Conservation (phyloP, 2,329 filamentous ascomycete genomes). For the Colletotrichum truncatum region DNA sequence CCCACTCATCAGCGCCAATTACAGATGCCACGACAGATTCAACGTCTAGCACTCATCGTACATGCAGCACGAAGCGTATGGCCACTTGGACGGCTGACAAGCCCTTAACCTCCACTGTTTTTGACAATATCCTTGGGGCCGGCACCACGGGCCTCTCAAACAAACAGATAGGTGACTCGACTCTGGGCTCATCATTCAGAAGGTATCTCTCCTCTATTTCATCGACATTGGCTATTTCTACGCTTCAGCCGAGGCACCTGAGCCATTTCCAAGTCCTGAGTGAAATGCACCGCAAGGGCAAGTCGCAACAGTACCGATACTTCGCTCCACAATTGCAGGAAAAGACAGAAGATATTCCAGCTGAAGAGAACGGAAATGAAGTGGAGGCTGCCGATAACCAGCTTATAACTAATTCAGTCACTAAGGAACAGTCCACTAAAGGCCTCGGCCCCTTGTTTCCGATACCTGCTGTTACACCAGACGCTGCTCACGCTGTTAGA, state of each 20-base stretch:
- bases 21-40: background rate
- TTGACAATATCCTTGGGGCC: slow-evolving; percentile 44
- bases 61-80: background rate
- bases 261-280: slow-evolving; percentile 28
- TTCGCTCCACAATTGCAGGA: background rate
- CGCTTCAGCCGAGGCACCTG: slow-evolving; percentile 26
- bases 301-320: slow-evolving; percentile 28
- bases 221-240: slow-evolving; percentile 36
- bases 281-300: slow-evolving; percentile 28
- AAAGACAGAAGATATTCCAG: background rate
- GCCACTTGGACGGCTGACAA: slow-evolving; percentile 42
- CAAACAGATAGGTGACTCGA: slow-evolving; percentile 39
- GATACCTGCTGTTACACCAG: background rate
- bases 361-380: background rate
- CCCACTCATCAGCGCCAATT: background rate
- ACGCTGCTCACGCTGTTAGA: background rate
- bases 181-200: slow-evolving; percentile 40
- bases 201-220: slow-evolving; percentile 45
- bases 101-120: slow-evolving; percentile 41
- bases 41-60: background rate
- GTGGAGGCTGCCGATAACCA: background rate
- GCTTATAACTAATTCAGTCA: no score
- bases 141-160: slow-evolving; percentile 42
- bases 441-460: background rate
- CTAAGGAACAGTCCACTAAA: background rate